Percentiles rank a stretch among this genome's conserved stretches.
Conservation (phyloP, 2,329 filamentous ascomycete genomes). For the Leptoxyphium fumago region DNA sequence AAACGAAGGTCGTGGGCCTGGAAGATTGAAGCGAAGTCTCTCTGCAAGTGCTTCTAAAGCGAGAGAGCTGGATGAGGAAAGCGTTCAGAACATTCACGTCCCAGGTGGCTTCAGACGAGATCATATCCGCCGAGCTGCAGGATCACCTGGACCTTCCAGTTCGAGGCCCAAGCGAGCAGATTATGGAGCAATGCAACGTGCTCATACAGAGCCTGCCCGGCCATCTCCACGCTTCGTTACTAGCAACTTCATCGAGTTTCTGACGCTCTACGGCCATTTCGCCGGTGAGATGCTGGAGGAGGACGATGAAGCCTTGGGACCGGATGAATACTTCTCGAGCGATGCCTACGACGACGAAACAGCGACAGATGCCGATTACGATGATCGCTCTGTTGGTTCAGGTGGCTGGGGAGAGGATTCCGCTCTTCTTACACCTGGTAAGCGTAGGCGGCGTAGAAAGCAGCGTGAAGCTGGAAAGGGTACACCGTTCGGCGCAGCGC, state of each 20-base stretch:
- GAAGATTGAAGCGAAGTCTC: constrained; percentile 61
- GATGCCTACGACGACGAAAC: constrained; percentile 46
- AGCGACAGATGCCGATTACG: constrained; percentile 34
- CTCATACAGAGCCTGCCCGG: constrained; percentile 10
- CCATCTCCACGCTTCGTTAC: constrained; percentile 54
- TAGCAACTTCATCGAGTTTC: constrained; percentile 86
- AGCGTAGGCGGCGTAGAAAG: constrained; percentile 63
- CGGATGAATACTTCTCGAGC: constrained; percentile 84
- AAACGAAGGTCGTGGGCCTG: constrained; percentile 40
- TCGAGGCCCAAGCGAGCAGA: constrained; percentile 22
- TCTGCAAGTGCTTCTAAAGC: constrained; percentile 71
- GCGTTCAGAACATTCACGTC: constrained; percentile 80
- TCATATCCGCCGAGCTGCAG: constrained; percentile 64
- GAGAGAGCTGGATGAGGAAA: constrained; percentile 61
- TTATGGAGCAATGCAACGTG: constrained; percentile 10
- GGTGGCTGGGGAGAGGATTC: constrained; percentile 78
- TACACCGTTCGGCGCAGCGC: constrained; percentile 60
- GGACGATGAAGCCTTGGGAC: constrained; percentile 76
- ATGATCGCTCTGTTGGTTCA: constrained; percentile 28
- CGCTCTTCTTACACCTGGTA: constrained; percentile 54
- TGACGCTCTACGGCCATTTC: constrained; percentile 92
- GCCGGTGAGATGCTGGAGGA: constrained; percentile 94
- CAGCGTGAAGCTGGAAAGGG: constrained; percentile 62
- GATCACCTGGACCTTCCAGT: constrained; percentile 34
- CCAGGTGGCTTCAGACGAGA: constrained; percentile 89